Conservation (phyloP, 495 filamentous ascomycete genomes). For the Lasiosphaeria hispida region DNA sequence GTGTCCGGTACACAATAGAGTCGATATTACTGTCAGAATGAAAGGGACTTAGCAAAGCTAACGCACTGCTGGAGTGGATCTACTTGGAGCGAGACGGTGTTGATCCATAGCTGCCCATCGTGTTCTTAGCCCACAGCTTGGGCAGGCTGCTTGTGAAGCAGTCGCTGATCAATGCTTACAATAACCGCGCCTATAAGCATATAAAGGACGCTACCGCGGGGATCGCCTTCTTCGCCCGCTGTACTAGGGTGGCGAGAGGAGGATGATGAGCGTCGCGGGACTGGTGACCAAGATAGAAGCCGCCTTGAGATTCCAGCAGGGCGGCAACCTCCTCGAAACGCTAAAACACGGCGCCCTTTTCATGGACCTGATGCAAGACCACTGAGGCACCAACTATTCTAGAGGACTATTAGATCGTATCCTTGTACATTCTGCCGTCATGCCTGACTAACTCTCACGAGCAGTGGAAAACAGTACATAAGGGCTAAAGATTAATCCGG, state of each 20-base stretch:
- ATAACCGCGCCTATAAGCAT: constrained; percentile 10
- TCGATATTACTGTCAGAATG: too few species aligned
- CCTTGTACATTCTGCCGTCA: too few species aligned
- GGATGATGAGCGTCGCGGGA: neutral
- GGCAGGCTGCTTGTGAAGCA: constrained; percentile 25
- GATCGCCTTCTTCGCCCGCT: constrained; percentile 14
- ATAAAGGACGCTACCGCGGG: constrained; percentile 11
- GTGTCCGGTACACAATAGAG: too few species aligned
- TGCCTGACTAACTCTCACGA: too few species aligned
- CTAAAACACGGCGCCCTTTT: constrained; percentile 17
- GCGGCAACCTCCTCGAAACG: constrained; percentile 18
- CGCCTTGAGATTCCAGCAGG: constrained; percentile 17
- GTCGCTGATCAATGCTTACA: constrained; percentile 21
- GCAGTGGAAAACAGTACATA: too few species aligned
- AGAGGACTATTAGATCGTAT: too few species aligned
- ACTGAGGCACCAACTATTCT: too few species aligned
- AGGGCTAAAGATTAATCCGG: too few species aligned
- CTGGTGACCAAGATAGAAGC: constrained; percentile 13
- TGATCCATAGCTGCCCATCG: too few species aligned
- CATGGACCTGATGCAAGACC: constrained; percentile 18
- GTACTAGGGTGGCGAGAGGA: constrained; percentile 13
- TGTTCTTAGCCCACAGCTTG: constrained; percentile 24
- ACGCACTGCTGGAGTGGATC: too few species aligned
- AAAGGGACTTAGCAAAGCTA: too few species aligned
- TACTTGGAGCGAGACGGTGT: too few species aligned